phyloP scores from a whole-genome alignment of 306 rosid species.

The Malus sylvestris region DNA sequence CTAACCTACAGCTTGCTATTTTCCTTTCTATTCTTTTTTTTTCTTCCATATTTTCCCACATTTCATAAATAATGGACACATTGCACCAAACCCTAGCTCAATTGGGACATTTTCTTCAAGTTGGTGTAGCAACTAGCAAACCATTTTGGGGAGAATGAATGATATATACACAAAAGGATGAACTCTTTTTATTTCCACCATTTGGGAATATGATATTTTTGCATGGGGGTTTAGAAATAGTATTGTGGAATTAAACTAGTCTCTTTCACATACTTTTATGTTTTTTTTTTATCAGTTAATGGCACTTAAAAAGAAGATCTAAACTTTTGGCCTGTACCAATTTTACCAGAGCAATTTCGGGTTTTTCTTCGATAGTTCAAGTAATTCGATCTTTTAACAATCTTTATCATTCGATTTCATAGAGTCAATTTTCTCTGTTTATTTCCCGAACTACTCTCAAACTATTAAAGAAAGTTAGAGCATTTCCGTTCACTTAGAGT shows the following conservation, averaged over 20 bases:
- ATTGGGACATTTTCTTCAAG: background rate
- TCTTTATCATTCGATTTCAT: too few relatives aligned
- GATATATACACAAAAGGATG: background rate
- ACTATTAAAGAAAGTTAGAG: too few relatives aligned
- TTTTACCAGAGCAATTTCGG: background rate
- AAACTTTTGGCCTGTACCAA: background rate
- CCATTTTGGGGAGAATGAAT: background rate
- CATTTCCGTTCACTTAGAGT: too few relatives aligned
- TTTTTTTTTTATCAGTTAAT: background rate
- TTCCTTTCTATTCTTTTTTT: background rate
- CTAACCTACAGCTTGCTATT: background rate
- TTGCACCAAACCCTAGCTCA: background rate
- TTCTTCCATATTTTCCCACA: background rate
- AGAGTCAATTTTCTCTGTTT: too few relatives aligned
- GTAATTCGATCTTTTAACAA: too few relatives aligned
- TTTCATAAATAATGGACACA: conserved; percentile 11
- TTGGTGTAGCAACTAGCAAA: background rate
- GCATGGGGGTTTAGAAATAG: background rate
- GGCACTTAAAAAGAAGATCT: background rate
- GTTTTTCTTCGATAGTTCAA: background rate
- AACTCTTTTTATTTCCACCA: background rate
- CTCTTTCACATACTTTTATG: background rate
- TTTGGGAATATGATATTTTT: background rate
- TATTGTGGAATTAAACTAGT: background rate
- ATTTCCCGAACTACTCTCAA: too few relatives aligned